Percentiles rank a stretch among this genome's conserved stretches.
phyloP scores from a whole-genome alignment of 495 filamentous ascomycete species.

The Neurospora sp. region DNA sequence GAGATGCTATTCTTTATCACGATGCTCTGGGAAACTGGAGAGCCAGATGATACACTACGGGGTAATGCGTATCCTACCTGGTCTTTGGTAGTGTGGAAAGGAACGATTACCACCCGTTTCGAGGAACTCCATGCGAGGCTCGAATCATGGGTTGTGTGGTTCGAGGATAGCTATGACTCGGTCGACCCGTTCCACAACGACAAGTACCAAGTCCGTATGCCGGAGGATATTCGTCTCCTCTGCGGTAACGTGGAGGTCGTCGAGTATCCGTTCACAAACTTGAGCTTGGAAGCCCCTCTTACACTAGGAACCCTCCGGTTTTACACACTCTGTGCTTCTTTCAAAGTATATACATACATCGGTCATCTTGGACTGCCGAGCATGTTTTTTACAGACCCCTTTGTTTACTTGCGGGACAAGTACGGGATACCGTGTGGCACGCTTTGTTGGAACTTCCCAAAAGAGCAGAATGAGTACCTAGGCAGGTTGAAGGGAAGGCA shows the following conservation, averaged over 20 bases:
- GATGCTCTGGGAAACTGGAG: background rate
- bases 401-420: background rate
- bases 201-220: background rate
- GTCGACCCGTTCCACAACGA: background rate
- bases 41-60: background rate
- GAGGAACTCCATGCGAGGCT: background rate
- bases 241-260: background rate
- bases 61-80: background rate
- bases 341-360: no score
- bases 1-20: background rate
- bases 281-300: background rate
- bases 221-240: background rate
- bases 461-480: background rate
- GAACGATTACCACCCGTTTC: background rate
- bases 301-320: background rate
- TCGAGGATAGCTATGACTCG: background rate
- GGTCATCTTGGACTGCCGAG: no score
- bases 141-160: background rate
- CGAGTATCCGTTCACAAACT: background rate
- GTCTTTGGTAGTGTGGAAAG: background rate
- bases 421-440: background rate
- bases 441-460: background rate
- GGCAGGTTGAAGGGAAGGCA: background rate
- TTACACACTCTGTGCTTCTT: background rate
- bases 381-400: no score